Conservation (phyloP, 495 filamentous ascomycete genomes). For the Penicillium argentinense region DNA sequence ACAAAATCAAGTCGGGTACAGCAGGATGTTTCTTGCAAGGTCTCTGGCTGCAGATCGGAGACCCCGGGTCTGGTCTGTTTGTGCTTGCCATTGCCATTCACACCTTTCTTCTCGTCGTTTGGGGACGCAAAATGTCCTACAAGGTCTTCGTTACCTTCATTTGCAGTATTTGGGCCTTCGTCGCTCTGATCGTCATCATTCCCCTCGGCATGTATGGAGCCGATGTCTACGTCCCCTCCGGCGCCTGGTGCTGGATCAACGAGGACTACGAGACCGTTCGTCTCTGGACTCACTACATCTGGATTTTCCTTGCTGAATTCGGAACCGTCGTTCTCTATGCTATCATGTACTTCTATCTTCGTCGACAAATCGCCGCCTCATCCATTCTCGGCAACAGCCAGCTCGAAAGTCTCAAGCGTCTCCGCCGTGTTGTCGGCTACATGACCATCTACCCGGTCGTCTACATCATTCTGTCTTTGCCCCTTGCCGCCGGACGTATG, state of each 20-base stretch:
- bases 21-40: conserved; percentile 68
- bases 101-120: conserved; percentile 64
- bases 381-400: conserved; percentile 39
- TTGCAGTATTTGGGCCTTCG: conserved; percentile 56
- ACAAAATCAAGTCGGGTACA: conserved; percentile 56
- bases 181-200: conserved; percentile 56
- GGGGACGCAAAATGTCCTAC: conserved; percentile 56
- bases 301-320: conserved; percentile 72
- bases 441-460: conserved; percentile 77
- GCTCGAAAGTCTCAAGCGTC: conserved; percentile 38
- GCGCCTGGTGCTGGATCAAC: conserved; percentile 75
- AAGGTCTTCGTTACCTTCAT: conserved; percentile 52
- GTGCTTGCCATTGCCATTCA: conserved; percentile 69
- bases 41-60: conserved; percentile 69
- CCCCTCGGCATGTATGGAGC: conserved; percentile 53
- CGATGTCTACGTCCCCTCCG: conserved; percentile 60
- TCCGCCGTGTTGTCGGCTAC: conserved; percentile 56
- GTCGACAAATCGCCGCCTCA: conserved; percentile 44
- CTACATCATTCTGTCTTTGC: conserved; percentile 69
- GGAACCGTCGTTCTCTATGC: conserved; percentile 64
- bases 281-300: conserved; percentile 75
- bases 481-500: conserved; percentile 69
- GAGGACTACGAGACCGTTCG: conserved; percentile 58
- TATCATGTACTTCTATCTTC: conserved; percentile 62
- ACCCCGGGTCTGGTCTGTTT: conserved; percentile 68